Conservation (phyloP, 768 basidiomycete genomes). For the Boletus reticulatus region DNA sequence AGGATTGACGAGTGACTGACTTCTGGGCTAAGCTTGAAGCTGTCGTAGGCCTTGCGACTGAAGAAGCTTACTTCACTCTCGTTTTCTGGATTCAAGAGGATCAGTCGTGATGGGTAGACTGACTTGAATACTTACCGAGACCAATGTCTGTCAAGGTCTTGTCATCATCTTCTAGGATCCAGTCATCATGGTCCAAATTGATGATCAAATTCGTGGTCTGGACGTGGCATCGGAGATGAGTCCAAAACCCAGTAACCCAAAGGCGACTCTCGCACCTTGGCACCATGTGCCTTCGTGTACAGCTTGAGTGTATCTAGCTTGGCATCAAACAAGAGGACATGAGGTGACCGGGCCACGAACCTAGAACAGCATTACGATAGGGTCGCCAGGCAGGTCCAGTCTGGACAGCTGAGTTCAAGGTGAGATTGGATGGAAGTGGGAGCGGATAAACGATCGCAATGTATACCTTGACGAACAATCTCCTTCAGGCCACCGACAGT, state of each 20-base stretch:
- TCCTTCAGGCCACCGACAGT: slow-evolving; percentile 82
- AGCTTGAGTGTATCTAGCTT: slow-evolving; percentile 85
- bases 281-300: slow-evolving; percentile 92
- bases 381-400: slow-evolving; percentile 85
- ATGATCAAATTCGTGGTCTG: slow-evolving; percentile 98
- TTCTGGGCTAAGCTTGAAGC: slow-evolving; percentile 81
- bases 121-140: slow-evolving; percentile 59
- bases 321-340: neutral
- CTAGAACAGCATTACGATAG: slow-evolving; percentile 69
- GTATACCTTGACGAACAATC: slow-evolving; percentile 59
- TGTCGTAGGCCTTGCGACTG: slow-evolving; percentile 69
- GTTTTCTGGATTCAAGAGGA: slow-evolving; percentile 59
- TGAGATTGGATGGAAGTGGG: slow-evolving; percentile 3
- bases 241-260: neutral
- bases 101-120: neutral
- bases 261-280: slow-evolving; percentile 58
- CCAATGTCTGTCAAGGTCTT: slow-evolving; percentile 67
- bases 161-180: slow-evolving; percentile 74
- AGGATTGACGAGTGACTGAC: slow-evolving; percentile 35
- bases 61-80: slow-evolving; percentile 96
- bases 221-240: neutral
- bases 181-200: slow-evolving; percentile 93
- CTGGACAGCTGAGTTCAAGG: slow-evolving; percentile 53
- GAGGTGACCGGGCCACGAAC: slow-evolving; percentile 36
- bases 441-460: slow-evolving; percentile 1